phyloP scores from a whole-genome alignment of 1,284 basidiomycete genomes.

The Sanghuangporus sanghuang region DNA sequence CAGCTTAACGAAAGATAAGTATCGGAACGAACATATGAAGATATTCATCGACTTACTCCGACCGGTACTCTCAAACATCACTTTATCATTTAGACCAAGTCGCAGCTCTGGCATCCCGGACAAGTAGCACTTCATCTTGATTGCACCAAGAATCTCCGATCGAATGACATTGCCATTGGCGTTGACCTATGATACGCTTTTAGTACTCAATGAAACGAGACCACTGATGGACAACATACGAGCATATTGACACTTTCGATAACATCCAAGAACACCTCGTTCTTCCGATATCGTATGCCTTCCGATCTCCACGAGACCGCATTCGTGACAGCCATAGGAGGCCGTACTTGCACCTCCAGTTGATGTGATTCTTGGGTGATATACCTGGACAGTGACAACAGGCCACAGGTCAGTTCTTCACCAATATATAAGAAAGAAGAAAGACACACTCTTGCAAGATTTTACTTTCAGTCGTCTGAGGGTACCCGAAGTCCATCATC shows the following conservation, averaged over 20 bases:
- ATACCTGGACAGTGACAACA: conserved; percentile 45
- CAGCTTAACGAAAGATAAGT: conserved; percentile 45
- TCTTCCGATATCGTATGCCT: conserved; percentile 97
- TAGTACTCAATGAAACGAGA: neutral
- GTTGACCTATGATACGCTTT: conserved; percentile 63
- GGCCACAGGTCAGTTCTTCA: neutral
- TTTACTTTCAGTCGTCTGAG: conserved; percentile 99
- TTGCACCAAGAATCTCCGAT: conserved; percentile 93
- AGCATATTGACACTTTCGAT: conserved; percentile 97
- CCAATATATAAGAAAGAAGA: neutral
- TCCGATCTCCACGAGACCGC: conserved; percentile 99
- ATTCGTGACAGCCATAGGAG: conserved; percentile 97
- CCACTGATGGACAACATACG: conserved; percentile 38
- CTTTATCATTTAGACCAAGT: conserved; percentile 96
- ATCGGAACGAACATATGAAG: neutral
- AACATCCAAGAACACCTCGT: conserved; percentile 99
- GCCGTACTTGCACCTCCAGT: conserved; percentile 92
- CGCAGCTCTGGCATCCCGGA: conserved; percentile 98
- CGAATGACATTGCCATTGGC: conserved; percentile 96
- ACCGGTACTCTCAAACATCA: conserved; percentile 98
- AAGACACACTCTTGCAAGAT: conserved; percentile 87
- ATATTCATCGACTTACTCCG: conserved; percentile 57
- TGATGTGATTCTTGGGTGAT: conserved; percentile 99
- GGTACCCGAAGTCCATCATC: conserved; percentile 99
- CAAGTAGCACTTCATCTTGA: conserved; percentile 99